Evolutionary conservation across 768 basidiomycete genomes (phyloP).

Genomic region (Termitomyces sp.): DNA sequence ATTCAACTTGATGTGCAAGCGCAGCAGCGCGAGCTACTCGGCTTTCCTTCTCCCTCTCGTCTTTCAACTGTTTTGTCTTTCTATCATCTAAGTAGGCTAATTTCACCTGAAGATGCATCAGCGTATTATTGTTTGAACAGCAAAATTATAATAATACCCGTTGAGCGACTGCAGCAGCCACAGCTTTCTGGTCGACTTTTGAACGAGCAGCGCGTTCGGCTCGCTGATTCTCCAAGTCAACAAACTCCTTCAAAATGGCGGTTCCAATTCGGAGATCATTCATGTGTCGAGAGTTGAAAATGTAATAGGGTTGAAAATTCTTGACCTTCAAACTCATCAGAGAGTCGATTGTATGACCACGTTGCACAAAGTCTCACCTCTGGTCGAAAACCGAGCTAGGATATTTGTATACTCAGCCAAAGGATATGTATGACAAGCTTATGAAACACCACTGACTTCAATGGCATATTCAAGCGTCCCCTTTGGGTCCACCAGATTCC

Average conservation of each 20-base stretch:
- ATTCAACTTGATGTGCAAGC: conserved; percentile 16
- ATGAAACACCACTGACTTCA: conserved; percentile 44
- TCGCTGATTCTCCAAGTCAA: conserved; percentile 47
- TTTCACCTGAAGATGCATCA: conserved; percentile 50
- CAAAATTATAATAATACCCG: conserved; percentile 34
- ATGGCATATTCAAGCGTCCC: conserved; percentile 79
- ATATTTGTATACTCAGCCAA: conserved; percentile 8
- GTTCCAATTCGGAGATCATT: conserved; percentile 59
- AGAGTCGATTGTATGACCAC: not conserved
- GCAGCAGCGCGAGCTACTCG: conserved; percentile 35
- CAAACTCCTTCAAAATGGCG: conserved; percentile 57
- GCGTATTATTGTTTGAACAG: not conserved
- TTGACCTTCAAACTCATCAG: conserved; percentile 41
- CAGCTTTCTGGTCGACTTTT: conserved; percentile 57
- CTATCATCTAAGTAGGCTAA: conserved; percentile 79
- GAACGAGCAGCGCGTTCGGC: conserved; percentile 43
- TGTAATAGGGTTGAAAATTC: conserved; percentile 71
- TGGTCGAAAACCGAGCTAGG: conserved; percentile 69
- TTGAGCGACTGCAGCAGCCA: conserved; percentile 44
- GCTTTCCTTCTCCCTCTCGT: conserved; percentile 55
- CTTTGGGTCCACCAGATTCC: conserved; percentile 62
- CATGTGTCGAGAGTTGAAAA: conserved; percentile 48
- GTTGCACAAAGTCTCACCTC: conserved; percentile 36
- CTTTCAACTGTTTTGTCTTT: conserved; percentile 44
- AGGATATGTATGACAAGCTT: not conserved